phyloP scores from a whole-genome alignment of 2,329 filamentous ascomycete species.

The Didymella segeticola region DNA sequence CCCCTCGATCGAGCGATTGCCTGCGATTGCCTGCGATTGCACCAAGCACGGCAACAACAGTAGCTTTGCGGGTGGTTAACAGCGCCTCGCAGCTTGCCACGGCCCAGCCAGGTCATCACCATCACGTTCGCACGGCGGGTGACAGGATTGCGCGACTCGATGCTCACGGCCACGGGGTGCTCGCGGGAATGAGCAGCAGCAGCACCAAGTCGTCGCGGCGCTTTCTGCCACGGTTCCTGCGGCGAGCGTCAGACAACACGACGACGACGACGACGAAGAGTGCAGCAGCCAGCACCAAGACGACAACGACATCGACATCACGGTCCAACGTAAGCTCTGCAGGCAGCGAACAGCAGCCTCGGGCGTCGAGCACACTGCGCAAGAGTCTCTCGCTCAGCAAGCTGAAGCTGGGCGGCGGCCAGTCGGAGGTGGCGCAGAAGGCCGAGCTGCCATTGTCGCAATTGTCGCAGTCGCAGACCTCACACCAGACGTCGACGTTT shows the following conservation, averaged over 20 bases:
- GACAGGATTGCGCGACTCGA: conserved; percentile 18
- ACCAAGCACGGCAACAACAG: background rate
- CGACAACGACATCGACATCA: no score
- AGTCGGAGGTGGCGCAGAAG: conserved; percentile 36
- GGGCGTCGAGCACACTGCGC: conserved; percentile 27
- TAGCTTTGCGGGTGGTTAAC: background rate
- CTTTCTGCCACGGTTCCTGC: conserved; percentile 38
- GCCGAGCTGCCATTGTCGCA: conserved; percentile 19
- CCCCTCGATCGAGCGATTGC: conserved; percentile 1
- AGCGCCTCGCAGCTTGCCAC: background rate
- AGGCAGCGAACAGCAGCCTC: conserved; percentile 30
- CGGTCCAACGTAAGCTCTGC: conserved; percentile 34
- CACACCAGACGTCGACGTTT: no score
- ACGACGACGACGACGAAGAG: no score
- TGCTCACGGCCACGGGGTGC: conserved; percentile 29
- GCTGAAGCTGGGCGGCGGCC: conserved; percentile 34
- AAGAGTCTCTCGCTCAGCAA: conserved; percentile 42
- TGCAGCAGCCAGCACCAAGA: conserved; percentile 34
- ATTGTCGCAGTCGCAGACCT: conserved; percentile 18
- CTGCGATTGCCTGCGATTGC: no score
- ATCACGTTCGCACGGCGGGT: no score
- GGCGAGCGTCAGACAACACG: conserved; percentile 37
- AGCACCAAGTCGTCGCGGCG: conserved; percentile 45
- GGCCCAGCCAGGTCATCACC: no score
- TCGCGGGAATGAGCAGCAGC: conserved; percentile 43